Evolutionary conservation across 2,329 filamentous ascomycete species (phyloP).

Genomic region (Alternaria postmessia): DNA sequence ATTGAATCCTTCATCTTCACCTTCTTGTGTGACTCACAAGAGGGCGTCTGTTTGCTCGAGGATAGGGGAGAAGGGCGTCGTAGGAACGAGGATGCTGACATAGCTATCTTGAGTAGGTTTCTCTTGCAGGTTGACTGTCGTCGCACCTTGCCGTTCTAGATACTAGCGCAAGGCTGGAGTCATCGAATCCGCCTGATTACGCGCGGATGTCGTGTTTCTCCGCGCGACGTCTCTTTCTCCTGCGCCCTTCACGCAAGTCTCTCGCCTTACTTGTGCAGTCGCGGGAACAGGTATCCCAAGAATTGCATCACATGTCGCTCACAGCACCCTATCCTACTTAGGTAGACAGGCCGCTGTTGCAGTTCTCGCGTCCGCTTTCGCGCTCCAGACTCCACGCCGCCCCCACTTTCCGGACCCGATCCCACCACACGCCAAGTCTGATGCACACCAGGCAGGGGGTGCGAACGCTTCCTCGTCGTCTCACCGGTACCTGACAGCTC

Average conservation of each 20-base stretch:
- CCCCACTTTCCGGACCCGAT: slow-evolving; percentile 3
- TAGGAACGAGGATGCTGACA: background rate
- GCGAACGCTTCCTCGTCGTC: background rate
- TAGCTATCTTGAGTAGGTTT: background rate
- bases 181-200: background rate
- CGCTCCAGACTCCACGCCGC: slow-evolving; percentile 1
- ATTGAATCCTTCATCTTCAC: background rate
- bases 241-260: background rate
- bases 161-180: background rate
- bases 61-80: background rate
- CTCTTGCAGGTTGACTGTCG: background rate
- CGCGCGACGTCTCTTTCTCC: background rate
- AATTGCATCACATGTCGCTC: background rate
- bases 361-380: background rate
- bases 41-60: background rate
- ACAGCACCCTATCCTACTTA: background rate
- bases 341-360: slow-evolving; percentile 1
- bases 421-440: slow-evolving; percentile 4
- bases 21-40: background rate
- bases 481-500: slow-evolving; percentile 1
- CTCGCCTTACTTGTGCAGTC: background rate
- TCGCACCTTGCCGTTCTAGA: background rate
- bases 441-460: background rate
- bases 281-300: background rate
- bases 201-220: background rate